Conservation (phyloP, 2,329 filamentous ascomycete genomes). For the Juglanconis sp. region DNA sequence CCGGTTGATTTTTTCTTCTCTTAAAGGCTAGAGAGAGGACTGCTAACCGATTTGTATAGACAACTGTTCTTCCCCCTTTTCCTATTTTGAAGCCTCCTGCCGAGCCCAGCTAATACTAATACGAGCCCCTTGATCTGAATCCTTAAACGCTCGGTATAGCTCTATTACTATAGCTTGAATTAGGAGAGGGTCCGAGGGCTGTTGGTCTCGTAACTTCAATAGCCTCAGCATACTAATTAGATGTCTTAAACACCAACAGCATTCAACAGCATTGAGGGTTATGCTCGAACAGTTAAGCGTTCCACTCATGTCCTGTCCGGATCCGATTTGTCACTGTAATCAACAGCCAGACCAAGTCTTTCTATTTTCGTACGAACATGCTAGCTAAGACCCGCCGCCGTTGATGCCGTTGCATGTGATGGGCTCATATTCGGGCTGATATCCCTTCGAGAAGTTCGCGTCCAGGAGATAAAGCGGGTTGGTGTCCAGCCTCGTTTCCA, state of each 20-base stretch:
- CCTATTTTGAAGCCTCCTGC: too few species aligned
- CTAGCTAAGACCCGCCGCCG: slow-evolving; percentile 1
- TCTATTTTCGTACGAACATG: not conserved
- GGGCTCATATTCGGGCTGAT: slow-evolving; percentile 6
- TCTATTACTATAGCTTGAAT: too few species aligned
- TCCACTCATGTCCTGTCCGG: not conserved
- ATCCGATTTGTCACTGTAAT: slow-evolving; percentile 5
- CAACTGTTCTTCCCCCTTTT: too few species aligned
- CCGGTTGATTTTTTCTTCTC: too few species aligned
- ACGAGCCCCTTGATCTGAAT: too few species aligned
- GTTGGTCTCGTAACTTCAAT: too few species aligned
- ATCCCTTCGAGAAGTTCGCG: slow-evolving; percentile 4
- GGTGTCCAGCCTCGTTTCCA: slow-evolving; percentile 9
- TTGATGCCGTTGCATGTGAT: not conserved
- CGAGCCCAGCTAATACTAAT: too few species aligned
- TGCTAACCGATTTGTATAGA: too few species aligned
- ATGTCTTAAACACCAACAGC: not conserved
- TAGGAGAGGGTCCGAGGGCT: too few species aligned
- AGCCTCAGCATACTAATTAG: too few species aligned
- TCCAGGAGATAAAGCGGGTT: slow-evolving; percentile 9
- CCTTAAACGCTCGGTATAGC: too few species aligned
- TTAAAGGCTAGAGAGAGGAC: too few species aligned
- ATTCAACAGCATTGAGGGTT: slow-evolving; percentile 2
- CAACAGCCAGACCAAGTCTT: slow-evolving; percentile 9
- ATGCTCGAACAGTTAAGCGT: slow-evolving; percentile 9